Conservation (phyloP, 306 rosid species). For the Vicia villosa region DNA sequence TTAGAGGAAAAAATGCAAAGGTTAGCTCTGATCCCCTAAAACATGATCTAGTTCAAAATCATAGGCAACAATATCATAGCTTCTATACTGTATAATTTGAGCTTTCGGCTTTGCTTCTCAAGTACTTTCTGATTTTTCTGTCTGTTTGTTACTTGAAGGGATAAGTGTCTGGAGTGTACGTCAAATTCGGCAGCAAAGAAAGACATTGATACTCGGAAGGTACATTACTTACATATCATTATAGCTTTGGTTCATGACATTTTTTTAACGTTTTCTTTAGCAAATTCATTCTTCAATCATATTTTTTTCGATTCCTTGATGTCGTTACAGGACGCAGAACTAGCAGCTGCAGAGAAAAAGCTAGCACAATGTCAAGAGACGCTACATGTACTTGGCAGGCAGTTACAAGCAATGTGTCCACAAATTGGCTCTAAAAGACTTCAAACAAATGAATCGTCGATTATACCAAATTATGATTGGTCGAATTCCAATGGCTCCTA, state of each 20-base stretch:
- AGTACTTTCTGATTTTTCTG: slow-evolving; percentile 40
- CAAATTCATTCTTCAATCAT: not conserved
- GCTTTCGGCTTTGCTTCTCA: slow-evolving; percentile 23
- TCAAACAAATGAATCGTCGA: slow-evolving; percentile 53
- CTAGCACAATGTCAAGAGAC: slow-evolving; percentile 91
- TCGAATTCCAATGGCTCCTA: slow-evolving; percentile 43
- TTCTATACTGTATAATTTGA: slow-evolving; percentile 11
- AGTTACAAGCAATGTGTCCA: slow-evolving; percentile 74
- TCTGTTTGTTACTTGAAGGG: slow-evolving; percentile 39
- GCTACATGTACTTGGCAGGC: slow-evolving; percentile 76
- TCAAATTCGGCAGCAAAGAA: slow-evolving; percentile 30
- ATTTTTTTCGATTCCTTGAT: slow-evolving; percentile 26
- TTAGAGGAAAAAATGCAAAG: slow-evolving; percentile 69
- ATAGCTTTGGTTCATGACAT: too few relatives aligned
- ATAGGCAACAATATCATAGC: slow-evolving; percentile 9
- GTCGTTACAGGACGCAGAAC: slow-evolving; percentile 57
- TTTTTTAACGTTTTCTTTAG: too few relatives aligned
- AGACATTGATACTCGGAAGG: slow-evolving; percentile 39
- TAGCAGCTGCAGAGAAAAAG: slow-evolving; percentile 84
- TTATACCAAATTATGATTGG: slow-evolving; percentile 51
- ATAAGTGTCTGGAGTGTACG: slow-evolving; percentile 36
- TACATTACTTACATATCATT: slow-evolving; percentile 7
- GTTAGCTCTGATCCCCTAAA: slow-evolving; percentile 45
- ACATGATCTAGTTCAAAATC: not conserved
- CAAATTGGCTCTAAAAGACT: slow-evolving; percentile 61